Conservation (phyloP, 78 protist species). For the Mantamonas sphyraenae region DNA sequence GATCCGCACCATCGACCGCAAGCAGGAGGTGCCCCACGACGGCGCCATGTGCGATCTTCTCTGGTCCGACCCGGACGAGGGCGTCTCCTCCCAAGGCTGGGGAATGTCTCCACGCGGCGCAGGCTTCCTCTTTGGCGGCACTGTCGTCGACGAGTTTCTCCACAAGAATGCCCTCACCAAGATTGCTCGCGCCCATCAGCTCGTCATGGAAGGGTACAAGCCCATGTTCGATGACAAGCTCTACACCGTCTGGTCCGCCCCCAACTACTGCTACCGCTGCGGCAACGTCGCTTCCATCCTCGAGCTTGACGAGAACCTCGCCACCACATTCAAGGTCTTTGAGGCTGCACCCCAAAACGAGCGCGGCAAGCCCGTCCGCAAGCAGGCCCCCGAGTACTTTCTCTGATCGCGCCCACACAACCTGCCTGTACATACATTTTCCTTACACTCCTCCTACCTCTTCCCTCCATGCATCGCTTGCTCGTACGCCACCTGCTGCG, state of each 20-base stretch:
- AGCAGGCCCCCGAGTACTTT: conserved; percentile 88
- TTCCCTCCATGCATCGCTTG: too few relatives aligned
- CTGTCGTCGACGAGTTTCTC: conserved; percentile 83
- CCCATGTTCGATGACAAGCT: conserved; percentile 86
- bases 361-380: conserved; percentile 78
- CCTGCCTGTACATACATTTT: conserved; percentile 3
- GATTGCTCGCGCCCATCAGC: conserved; percentile 98
- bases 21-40: conserved; percentile 98
- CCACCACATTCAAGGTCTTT: conserved; percentile 72
- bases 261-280: conserved; percentile 96
- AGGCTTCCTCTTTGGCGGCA: conserved; percentile 97
- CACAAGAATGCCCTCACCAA: conserved; percentile 68
- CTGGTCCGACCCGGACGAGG: conserved; percentile 99
- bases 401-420: conserved; percentile 28
- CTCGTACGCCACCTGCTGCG: too few relatives aligned
- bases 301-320: conserved; percentile 80
- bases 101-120: conserved; percentile 97
- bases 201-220: conserved; percentile 98
- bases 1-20: conserved; percentile 92
- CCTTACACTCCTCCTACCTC: too few relatives aligned
- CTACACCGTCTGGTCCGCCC: conserved; percentile 99
- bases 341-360: conserved; percentile 88
- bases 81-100: conserved; percentile 92
- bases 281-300: conserved; percentile 95
- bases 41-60: conserved; percentile 98